These are phyloP conservation scores for Pseudozyma pruni DNA, from an alignment of 1,284 basidiomycete species.

Conservation along the genomic window DNA sequence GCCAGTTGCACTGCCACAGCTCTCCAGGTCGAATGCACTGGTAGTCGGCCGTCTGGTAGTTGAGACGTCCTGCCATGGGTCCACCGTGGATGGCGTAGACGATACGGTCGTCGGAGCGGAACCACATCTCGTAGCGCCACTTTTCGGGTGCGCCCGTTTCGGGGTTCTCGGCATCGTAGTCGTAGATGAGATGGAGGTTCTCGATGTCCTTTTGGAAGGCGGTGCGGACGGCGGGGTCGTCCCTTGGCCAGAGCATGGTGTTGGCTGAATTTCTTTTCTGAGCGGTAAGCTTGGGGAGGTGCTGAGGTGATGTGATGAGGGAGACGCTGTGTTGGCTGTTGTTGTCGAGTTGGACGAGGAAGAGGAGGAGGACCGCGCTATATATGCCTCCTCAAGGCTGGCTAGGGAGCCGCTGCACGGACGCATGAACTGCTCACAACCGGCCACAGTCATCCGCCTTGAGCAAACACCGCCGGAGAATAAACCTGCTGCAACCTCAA, in stretches of 20 bases:
- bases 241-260: constrained; percentile 45
- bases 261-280: too few relatives aligned
- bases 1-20: constrained; percentile 63
- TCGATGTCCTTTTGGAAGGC: constrained; percentile 42
- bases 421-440: too few relatives aligned
- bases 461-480: too few relatives aligned
- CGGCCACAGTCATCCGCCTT: too few relatives aligned
- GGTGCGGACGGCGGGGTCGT: constrained; percentile 20
- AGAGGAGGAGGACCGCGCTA: too few relatives aligned
- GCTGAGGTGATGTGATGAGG: too few relatives aligned
- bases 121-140: constrained; percentile 66
- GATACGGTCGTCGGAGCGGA: constrained; percentile 62
- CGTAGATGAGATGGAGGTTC: constrained; percentile 45
- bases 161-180: constrained; percentile 53
- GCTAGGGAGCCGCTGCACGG: too few relatives aligned
- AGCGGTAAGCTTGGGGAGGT: too few relatives aligned
- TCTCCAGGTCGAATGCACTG: constrained; percentile 61
- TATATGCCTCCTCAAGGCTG: too few relatives aligned
- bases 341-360: too few relatives aligned
- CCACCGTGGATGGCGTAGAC: constrained; percentile 65
- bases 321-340: constrained; percentile 2
- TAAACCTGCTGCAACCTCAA: too few relatives aligned
- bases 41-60: constrained; percentile 65
- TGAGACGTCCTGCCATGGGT: constrained; percentile 64
- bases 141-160: constrained; percentile 50